Percentiles rank a stretch among this genome's conserved stretches.
Conservation (phyloP, 2,329 filamentous ascomycete genomes). For the Pseudogymnoascus sp. region DNA sequence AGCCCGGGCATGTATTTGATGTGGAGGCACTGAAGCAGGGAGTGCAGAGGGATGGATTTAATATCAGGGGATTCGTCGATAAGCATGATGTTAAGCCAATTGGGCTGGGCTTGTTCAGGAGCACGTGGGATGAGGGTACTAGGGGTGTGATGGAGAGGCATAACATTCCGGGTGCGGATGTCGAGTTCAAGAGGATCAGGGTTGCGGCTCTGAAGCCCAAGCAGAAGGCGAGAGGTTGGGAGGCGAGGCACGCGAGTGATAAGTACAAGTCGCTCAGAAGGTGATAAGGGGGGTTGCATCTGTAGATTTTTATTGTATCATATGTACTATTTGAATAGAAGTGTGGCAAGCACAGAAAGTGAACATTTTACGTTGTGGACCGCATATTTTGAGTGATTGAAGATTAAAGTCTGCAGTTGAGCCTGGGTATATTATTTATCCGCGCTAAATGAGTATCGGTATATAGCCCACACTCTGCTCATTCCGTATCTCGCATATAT, state of each 20-base stretch:
- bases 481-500: neutral
- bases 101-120: conserved; percentile 81
- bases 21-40: conserved; percentile 47
- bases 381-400: neutral
- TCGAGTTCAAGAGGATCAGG: conserved; percentile 78
- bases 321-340: conserved; percentile 10
- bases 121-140: conserved; percentile 81
- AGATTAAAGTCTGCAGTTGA: neutral
- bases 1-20: conserved; percentile 51
- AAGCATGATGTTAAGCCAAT: conserved; percentile 64
- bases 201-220: conserved; percentile 59
- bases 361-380: neutral
- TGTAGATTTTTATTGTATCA: conserved; percentile 8
- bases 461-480: neutral
- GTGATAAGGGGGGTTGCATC: conserved; percentile 9
- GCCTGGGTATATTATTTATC: neutral
- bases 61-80: conserved; percentile 64
- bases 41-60: conserved; percentile 59
- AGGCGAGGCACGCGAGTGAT: conserved; percentile 55
- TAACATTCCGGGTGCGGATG: conserved; percentile 64
- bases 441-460: neutral
- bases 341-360: neutral
- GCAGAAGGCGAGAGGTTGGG: conserved; percentile 56
- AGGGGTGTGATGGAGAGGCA: conserved; percentile 78
- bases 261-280: conserved; percentile 51